Evolutionary conservation across 129 eudicot genomes (phyloP), one percentile per base, ranked within the genome.

Genomic region (Centaurea solstitialis): DNA sequence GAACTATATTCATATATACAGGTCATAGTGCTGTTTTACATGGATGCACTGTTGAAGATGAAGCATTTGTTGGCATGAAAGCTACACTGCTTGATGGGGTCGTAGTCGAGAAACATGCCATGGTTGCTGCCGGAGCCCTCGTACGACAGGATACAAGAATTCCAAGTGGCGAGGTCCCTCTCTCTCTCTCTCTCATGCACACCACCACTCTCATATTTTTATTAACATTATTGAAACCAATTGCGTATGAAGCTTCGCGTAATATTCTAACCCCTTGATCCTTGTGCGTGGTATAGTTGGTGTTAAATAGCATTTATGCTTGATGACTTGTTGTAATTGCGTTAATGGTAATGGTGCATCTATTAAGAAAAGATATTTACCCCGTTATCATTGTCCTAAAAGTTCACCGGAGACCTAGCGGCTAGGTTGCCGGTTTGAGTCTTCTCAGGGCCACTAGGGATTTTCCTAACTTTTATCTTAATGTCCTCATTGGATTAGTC

Each of bases 1-100:
- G 59, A 66, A 68, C 33, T 68, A 69, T 38, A 82, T 73, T 43
- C 9, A 75, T 62, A 68, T 22, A 77, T 13, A 21, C 86, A 91
- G 95, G 93, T 68, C 96, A 91, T 69, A 88, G 96, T 75, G 96
- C 93, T 72, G 89, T 91, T 82, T 47, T 91, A 80, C 96, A 91
- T 67, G 96, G 93, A 53, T 91, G 96, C 87, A 88, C 87, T 57
- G 83, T 91, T 72, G 96, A 88, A 78, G 93, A 91, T 75, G 91
- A 91, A 87, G 85, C 96, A 10, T 82, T 91, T 85, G 84, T 91
- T 77, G 93, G 93, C 47, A 91, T 91, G 91, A 89, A 91, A 45
- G 28, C 28, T 7, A 64, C 68, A 21, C 13, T 64, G 30, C 68
- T 64, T 64, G 68, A 64, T 64, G 68, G 68, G 30, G 28, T 64